Conservation (phyloP, 306 rosid species). For the Trifolium subterraneum region DNA sequence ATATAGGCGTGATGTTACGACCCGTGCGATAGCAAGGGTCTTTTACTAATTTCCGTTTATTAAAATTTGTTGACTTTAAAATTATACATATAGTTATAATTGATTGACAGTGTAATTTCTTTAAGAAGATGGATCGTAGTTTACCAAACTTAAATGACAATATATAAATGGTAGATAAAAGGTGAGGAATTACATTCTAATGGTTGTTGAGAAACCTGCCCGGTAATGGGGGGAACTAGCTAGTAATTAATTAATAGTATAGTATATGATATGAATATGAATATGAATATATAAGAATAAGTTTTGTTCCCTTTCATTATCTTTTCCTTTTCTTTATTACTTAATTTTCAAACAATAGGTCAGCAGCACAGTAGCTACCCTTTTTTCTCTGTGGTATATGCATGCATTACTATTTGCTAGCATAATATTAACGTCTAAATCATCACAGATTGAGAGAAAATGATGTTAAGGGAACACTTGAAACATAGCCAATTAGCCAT, state of each 20-base stretch:
- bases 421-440: conserved; percentile 23
- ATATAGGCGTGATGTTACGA: too few species aligned
- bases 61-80: too few species aligned
- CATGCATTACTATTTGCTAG: neutral
- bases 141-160: too few species aligned
- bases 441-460: conserved; percentile 17
- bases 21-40: too few species aligned
- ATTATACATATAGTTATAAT: too few species aligned
- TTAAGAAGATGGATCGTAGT: too few species aligned
- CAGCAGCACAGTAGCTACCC: conserved; percentile 7
- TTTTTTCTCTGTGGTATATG: neutral
- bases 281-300: neutral
- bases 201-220: conserved; percentile 37
- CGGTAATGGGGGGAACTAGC: neutral
- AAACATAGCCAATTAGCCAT: neutral
- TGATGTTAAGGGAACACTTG: neutral
- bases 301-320: neutral
- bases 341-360: conserved; percentile 8
- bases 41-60: too few species aligned
- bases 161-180: neutral
- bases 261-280: too few species aligned
- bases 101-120: too few species aligned
- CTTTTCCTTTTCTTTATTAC: too few species aligned
- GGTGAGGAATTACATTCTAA: conserved; percentile 26
- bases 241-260: neutral